Conservation (phyloP, 2,329 filamentous ascomycete species). For the Rutstroemia sydowiana region DNA sequence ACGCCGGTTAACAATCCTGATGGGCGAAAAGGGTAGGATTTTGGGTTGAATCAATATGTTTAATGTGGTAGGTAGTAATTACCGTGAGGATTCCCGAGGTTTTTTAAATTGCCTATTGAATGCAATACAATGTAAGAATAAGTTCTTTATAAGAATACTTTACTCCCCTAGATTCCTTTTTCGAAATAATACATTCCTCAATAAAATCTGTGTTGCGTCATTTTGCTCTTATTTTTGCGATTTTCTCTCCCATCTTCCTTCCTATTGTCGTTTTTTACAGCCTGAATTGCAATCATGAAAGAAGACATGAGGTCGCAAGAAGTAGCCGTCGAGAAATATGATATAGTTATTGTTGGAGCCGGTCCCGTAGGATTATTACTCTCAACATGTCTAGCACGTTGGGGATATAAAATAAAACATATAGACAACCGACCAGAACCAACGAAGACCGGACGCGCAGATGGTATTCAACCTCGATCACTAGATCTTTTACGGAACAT, state of each 20-base stretch:
- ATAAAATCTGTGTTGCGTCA: neutral
- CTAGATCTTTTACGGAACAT: constrained; percentile 82
- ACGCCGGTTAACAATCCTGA: neutral
- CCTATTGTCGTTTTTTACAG: neutral
- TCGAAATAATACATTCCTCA: neutral
- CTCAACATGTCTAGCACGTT: constrained; percentile 79
- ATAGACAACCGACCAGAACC: constrained; percentile 86
- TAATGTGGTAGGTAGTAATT: neutral
- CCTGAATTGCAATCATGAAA: constrained; percentile 15
- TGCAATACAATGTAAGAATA: neutral
- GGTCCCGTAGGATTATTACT: constrained; percentile 84
- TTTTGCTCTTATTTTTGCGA: neutral
- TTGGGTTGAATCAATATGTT: constrained; percentile 2
- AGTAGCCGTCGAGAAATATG: constrained; percentile 36
- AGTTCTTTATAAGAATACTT: neutral
- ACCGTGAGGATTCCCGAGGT: neutral
- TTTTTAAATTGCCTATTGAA: neutral
- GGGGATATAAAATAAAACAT: constrained; percentile 93
- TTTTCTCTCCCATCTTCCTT: neutral
- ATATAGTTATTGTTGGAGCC: constrained; percentile 78
- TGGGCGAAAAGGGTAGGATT: too few relatives aligned
- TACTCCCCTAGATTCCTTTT: neutral
- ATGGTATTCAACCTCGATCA: constrained; percentile 86
- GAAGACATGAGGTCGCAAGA: constrained; percentile 16
- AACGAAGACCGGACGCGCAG: constrained; percentile 77